Base-by-base conservation (phyloP, 257 asterid species). In the Linderniella brevidens region DNA sequence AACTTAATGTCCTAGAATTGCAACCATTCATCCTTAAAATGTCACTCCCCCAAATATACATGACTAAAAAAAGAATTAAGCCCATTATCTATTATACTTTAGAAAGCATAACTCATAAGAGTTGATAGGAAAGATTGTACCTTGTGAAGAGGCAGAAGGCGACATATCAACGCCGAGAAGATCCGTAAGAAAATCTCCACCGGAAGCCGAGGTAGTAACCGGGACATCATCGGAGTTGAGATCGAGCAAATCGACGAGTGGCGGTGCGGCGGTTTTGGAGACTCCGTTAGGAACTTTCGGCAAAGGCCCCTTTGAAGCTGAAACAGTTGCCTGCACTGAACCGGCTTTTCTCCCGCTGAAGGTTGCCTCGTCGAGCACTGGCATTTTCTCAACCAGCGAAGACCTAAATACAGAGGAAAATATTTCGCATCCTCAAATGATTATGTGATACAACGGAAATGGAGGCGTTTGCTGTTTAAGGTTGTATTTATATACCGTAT, bases 311-410 rank as follows among this genome's bases (percentile, higher is more conserved):
- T 78, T 74, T 41, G 94, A 79, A 64, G 93, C 77, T 63, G 94
- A 79, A 59, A 64, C 80, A 49, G 68, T 69, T 64, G 74, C 73
- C 42, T 93, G 71, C 41, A 83, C 56, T 38, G 90, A 75, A 49
- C 96, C 92, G 40, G 88, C 79, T 65, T 73, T 81, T 75, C 92
- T 79, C 66, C 92, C 92, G 37, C 76, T 79, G 58, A 67, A 79
- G 17, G 86, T 75, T 54, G 93, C 84, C 66, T 85, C 99, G 57
- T 90, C 96, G 29, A 90, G 93, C 50, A 73, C 92, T 19, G 99
- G 99, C 94, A 85, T 85, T 65, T 86, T 79, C 68, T 90, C 99
- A 25, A 85, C 92, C 63, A 90, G 71, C 29, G 77, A 61, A 56
- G 99, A 64, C 71, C 99, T 90, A 76, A 57, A 61, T 53, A 48